These are phyloP conservation scores for Asterophora lycoperdoides DNA, from an alignment of 768 basidiomycete species.

Conservation along the genomic window DNA sequence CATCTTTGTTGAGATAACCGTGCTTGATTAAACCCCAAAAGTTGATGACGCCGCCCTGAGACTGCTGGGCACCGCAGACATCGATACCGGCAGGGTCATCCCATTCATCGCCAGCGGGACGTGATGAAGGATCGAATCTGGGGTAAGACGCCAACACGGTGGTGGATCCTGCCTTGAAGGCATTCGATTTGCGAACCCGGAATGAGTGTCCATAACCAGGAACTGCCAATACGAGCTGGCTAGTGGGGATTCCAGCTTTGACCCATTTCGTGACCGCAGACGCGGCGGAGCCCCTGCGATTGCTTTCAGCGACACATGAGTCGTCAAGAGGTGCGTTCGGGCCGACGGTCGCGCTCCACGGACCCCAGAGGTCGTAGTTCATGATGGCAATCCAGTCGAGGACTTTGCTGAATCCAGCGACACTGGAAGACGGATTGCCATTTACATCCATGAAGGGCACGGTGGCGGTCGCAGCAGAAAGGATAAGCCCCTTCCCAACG, in stretches of 20 bases:
- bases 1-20: slow-evolving; percentile 50
- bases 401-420: slow-evolving; percentile 67
- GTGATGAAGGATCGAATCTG: slow-evolving; percentile 43
- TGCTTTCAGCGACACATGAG: slow-evolving; percentile 55
- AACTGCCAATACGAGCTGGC: slow-evolving; percentile 74
- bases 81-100: slow-evolving; percentile 48
- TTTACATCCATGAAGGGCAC: slow-evolving; percentile 36
- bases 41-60: slow-evolving; percentile 51
- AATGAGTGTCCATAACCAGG: slow-evolving; percentile 82
- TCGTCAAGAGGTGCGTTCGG: slow-evolving; percentile 89
- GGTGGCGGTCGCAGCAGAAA: slow-evolving; percentile 46
- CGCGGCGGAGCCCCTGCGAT: slow-evolving; percentile 70
- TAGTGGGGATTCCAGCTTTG: slow-evolving; percentile 67
- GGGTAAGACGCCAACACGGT: slow-evolving; percentile 45
- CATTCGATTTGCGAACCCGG: slow-evolving; percentile 42
- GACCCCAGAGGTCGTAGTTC: slow-evolving; percentile 71
- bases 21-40: slow-evolving; percentile 61
- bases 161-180: slow-evolving; percentile 37
- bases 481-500: slow-evolving; percentile 50
- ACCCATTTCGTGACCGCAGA: slow-evolving; percentile 73
- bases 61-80: slow-evolving; percentile 49
- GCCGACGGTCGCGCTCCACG: slow-evolving; percentile 63
- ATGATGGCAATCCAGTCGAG: slow-evolving; percentile 54
- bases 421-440: slow-evolving; percentile 59
- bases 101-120: slow-evolving; percentile 63